Evolutionary conservation across 2,329 filamentous ascomycete genomes (phyloP).

Genomic region (Macroventuria anomochaeta): DNA sequence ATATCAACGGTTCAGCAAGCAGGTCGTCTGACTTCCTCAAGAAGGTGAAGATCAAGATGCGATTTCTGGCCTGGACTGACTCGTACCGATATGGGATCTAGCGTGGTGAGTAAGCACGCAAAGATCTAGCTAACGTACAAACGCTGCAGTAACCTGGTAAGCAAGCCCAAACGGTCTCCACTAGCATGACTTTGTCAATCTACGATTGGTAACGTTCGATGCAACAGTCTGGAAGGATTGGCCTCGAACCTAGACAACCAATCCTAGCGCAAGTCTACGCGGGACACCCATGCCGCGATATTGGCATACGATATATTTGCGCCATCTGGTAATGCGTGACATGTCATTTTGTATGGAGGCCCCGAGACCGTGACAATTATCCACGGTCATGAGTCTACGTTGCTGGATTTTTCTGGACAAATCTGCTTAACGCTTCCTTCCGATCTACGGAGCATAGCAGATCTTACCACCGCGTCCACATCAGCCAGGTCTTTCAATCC

Average conservation of each 20-base stretch:
- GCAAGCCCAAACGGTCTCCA: not conserved
- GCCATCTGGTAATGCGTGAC: constrained; percentile 8
- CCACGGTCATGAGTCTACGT: not conserved
- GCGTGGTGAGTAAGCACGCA: constrained; percentile 7
- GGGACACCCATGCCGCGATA: not conserved
- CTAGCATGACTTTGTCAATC: not conserved
- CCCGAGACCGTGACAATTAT: not conserved
- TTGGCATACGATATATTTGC: not conserved
- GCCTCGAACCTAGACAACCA: not conserved
- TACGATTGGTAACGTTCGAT: not conserved
- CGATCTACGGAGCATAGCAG: not conserved
- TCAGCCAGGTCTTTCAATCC: too few relatives aligned
- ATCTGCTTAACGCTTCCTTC: not conserved
- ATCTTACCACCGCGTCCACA: too few relatives aligned
- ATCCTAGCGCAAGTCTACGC: not conserved
- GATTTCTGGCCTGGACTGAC: not conserved
- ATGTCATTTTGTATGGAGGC: not conserved
- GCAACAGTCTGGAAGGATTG: constrained; percentile 3
- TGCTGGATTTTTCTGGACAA: too few relatives aligned
- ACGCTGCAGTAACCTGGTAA: not conserved
- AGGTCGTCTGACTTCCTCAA: not conserved
- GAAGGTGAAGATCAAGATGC: not conserved
- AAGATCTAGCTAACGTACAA: not conserved
- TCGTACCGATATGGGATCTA: not conserved
- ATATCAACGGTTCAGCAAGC: not conserved